These are phyloP conservation scores for Angophora floribunda DNA, from an alignment of 345 rosid species.

Conservation along the genomic window DNA sequence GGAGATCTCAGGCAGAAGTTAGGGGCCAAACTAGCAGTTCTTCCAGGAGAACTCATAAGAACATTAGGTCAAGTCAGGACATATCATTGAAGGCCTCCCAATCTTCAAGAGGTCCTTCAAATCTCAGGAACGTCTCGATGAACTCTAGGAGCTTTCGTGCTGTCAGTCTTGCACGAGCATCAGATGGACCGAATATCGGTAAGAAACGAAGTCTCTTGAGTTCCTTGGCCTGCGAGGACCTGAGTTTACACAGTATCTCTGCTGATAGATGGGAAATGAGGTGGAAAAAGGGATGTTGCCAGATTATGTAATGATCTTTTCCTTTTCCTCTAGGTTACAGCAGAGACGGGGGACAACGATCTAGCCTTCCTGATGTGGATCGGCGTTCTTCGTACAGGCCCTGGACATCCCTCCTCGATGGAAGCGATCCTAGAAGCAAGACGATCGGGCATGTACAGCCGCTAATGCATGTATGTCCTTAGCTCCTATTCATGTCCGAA, in stretches of 20 bases:
- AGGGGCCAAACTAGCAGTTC: background rate
- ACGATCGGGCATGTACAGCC: slow-evolving; percentile 2
- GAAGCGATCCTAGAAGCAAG: slow-evolving; percentile 3
- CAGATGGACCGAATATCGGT: background rate
- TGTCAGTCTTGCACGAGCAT: background rate
- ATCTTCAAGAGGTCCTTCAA: background rate
- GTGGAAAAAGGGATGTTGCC: background rate
- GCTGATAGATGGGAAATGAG: background rate
- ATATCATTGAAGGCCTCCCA: background rate
- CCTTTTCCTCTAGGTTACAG: background rate
- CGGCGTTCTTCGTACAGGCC: slow-evolving; percentile 29
- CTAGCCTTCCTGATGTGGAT: slow-evolving; percentile 13
- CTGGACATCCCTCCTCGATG: slow-evolving; percentile 3
- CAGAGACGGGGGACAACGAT: slow-evolving; percentile 12
- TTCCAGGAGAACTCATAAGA: background rate
- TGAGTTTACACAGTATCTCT: background rate
- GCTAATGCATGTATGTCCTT: slow-evolving; percentile 24
- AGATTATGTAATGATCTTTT: background rate
- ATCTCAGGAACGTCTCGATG: background rate
- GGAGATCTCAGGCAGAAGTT: background rate
- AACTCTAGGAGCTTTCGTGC: background rate
- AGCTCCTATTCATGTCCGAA: background rate
- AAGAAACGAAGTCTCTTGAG: background rate
- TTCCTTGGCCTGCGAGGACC: background rate
- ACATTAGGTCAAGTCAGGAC: too few species aligned